A percentile compares a stretch with the other conserved stretches of the same genome.
These are phyloP conservation scores for Saturnispora gosingensis DNA, from an alignment of 805 yeast genomes.

Conservation along the genomic window DNA sequence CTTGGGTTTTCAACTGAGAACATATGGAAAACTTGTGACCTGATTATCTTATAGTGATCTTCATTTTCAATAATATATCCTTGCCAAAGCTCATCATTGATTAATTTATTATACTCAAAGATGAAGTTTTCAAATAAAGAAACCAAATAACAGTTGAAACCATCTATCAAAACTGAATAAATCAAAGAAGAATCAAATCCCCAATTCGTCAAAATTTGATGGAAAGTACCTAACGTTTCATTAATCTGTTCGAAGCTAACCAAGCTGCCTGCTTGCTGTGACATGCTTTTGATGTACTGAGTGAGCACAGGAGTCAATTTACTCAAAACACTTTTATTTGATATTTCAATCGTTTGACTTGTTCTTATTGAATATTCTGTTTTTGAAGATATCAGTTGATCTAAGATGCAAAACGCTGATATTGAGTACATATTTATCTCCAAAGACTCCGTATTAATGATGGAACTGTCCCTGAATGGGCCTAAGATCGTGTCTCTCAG, in stretches of 20 bases:
- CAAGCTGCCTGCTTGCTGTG: constrained; percentile 36
- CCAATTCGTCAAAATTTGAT: constrained; percentile 69
- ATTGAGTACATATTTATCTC: constrained; percentile 51
- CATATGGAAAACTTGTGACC: constrained; percentile 31
- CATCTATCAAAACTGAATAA: constrained; percentile 48
- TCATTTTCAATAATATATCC: constrained; percentile 63
- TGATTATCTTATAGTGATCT: constrained; percentile 51
- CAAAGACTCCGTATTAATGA: constrained; percentile 35
- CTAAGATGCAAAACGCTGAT: constrained; percentile 70
- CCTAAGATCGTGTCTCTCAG: constrained; percentile 64
- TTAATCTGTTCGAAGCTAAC: constrained; percentile 36
- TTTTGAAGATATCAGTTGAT: constrained; percentile 53
- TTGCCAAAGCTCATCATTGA: constrained; percentile 80
- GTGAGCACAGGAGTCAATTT: constrained; percentile 53
- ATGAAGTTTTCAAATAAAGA: constrained; percentile 47
- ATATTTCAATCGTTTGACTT: constrained; percentile 52
- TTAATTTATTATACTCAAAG: constrained; percentile 48
- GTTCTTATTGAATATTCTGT: constrained; percentile 58
- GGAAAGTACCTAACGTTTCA: constrained; percentile 56
- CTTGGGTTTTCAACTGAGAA: constrained; percentile 21
- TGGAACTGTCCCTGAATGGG: constrained; percentile 37
- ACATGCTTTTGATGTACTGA: constrained; percentile 35
- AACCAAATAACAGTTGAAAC: constrained; percentile 55
- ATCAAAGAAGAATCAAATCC: constrained; percentile 51
- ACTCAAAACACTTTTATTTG: constrained; percentile 63